Base-by-base conservation (phyloP, 495 filamentous ascomycete species). In the Hypoxylon fuscum region DNA sequence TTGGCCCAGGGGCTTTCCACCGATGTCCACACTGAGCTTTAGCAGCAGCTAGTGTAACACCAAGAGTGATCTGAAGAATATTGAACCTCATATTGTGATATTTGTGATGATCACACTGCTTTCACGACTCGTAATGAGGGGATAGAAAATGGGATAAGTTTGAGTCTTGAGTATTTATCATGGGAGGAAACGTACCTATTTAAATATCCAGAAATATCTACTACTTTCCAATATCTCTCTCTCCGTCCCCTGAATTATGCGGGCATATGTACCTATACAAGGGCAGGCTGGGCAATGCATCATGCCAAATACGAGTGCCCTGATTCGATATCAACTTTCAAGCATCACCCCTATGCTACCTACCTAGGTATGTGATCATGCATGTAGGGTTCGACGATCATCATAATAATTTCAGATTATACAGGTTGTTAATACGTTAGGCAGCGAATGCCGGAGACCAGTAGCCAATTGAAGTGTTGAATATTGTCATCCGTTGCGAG, bases 1-100 rank as follows among this genome's bases (percentile, higher is more conserved):
- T 34, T 18, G 37, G 35, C n/a, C 45, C 44, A 41, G 53, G 40
- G 4, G 53, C 40, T 14, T 40, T 47, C 53, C 53, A 56, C 7
- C 11, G 53, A 31, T 56, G 31, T 10, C 15, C 38, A 44, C 38
- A 43, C 14, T 41, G 38, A n/a, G 31, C 31, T 45, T 44, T 15
- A 11, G 14, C 23, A 47, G 53, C 29, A 40, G 15, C 42, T 12
- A 29, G 22, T 40, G 53, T 20, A 46, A 46, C 42, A 21, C 41
- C 31, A 21, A 55, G 4, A 8, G 40, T 7, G n/a, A 46, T n/a
- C 5, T 29, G 6, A 18, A 55, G 20, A 10, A 11, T 21, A 7
- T 21, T 7, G 18, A 55, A 8, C 41, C 46, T 55, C 52, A 55
- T 55, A 41, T 8, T 46, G 52, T 9, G 1, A 15, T 34, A 31